A percentile compares a stretch with the other conserved stretches of the same genome.
Conservation (phyloP, 2,329 filamentous ascomycete genomes). For the Cladosporium austrohemisphaericum region DNA sequence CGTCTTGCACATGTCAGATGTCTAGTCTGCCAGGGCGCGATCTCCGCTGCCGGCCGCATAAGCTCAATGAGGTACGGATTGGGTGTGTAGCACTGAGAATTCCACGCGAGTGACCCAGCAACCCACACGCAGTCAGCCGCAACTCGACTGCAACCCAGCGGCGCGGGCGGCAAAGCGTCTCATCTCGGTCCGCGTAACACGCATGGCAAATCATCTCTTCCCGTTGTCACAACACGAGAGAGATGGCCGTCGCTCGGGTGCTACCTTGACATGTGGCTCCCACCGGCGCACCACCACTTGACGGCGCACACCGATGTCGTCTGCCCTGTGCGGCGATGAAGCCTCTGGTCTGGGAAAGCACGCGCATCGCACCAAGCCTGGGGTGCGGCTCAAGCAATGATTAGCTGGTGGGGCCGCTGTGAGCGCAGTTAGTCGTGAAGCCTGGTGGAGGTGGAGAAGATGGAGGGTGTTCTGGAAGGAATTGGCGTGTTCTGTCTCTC, state of each 20-base stretch:
- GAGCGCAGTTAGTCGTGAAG: slow-evolving; percentile 9
- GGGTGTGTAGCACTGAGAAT: slow-evolving; percentile 6
- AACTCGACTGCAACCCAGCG: slow-evolving; percentile 13
- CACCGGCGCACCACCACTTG: slow-evolving; percentile 11
- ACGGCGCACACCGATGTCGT: slow-evolving; percentile 9
- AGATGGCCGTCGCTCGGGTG: slow-evolving; percentile 9
- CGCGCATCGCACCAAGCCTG: slow-evolving; percentile 8
- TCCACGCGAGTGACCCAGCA: slow-evolving; percentile 1
- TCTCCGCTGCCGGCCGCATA: slow-evolving; percentile 4
- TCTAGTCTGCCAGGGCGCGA: background rate
- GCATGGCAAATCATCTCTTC: slow-evolving; percentile 8
- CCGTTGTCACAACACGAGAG: slow-evolving; percentile 12
- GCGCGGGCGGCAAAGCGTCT: slow-evolving; percentile 5
- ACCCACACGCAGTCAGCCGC: slow-evolving; percentile 12
- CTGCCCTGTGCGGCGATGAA: slow-evolving; percentile 4
- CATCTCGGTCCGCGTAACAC: slow-evolving; percentile 1
- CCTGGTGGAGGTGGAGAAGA: background rate
- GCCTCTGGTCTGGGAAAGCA: no score
- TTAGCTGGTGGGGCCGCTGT: background rate
- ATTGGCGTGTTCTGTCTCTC: slow-evolving; percentile 5
- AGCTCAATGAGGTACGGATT: no score
- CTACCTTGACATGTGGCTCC: slow-evolving; percentile 12
- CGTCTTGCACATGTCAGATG: slow-evolving; percentile 15
- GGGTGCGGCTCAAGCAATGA: slow-evolving; percentile 14
- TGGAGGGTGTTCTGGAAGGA: slow-evolving; percentile 12